Conservation (phyloP, 495 filamentous ascomycete species). For the Aspergillus sclerotioniger region DNA sequence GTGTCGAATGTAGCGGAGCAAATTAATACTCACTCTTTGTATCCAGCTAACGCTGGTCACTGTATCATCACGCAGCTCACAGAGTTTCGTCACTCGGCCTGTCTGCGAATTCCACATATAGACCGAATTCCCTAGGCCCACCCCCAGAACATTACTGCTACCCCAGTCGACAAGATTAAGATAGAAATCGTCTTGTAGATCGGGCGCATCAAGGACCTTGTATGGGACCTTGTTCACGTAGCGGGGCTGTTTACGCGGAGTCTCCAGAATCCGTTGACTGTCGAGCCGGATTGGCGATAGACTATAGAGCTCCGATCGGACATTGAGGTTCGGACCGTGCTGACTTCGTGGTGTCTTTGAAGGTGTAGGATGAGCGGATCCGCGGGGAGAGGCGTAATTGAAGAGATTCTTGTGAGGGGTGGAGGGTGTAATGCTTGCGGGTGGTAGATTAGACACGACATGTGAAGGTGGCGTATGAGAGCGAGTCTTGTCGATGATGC, state of each 20-base stretch:
- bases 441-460: constrained; percentile 56
- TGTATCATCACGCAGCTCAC: constrained; percentile 87
- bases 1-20: neutral
- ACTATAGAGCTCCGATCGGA: constrained; percentile 88
- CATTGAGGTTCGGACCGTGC: constrained; percentile 80
- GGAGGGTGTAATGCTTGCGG: constrained; percentile 76
- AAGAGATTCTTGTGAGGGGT: constrained; percentile 98
- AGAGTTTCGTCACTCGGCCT: constrained; percentile 85
- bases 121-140: constrained; percentile 89
- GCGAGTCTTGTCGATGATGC: constrained; percentile 65
- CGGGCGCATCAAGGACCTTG: constrained; percentile 95
- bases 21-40: constrained; percentile 56
- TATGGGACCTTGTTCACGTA: constrained; percentile 94
- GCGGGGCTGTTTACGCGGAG: constrained; percentile 80
- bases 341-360: constrained; percentile 85
- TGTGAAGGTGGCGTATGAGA: constrained; percentile 79
- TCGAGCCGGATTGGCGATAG: constrained; percentile 85
- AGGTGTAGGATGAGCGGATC: constrained; percentile 75
- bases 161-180: constrained; percentile 98
- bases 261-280: constrained; percentile 88
- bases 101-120: constrained; percentile 97
- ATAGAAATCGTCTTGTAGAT: constrained; percentile 96
- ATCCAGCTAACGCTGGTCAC: constrained; percentile 99
- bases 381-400: constrained; percentile 80
- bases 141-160: constrained; percentile 87